Conservation (phyloP, 306 rosid genomes). For the Begonia masoniana region DNA sequence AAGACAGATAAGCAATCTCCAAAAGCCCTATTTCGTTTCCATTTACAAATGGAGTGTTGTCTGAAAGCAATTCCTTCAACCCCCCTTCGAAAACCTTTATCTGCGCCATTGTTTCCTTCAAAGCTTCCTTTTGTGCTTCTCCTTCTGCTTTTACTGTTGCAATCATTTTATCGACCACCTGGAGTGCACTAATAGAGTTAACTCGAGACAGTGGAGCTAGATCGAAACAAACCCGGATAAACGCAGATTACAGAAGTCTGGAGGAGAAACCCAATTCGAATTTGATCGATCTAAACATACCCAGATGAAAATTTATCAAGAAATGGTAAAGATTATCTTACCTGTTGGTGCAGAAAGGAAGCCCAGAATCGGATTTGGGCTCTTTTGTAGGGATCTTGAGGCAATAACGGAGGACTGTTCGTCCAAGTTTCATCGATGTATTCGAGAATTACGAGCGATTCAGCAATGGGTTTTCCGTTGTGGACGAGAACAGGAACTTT, state of each 20-base stretch:
- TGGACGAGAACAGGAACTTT: conserved; percentile 25
- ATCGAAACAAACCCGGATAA: too few species aligned
- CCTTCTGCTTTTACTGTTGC: conserved; percentile 1
- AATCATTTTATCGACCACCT: conserved; percentile 12
- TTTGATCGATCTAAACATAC: not conserved
- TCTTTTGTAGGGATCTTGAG: conserved; percentile 12
- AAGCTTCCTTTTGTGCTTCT: conserved; percentile 16
- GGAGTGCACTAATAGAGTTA: not conserved
- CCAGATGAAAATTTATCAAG: not conserved
- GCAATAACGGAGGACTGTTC: conserved; percentile 8
- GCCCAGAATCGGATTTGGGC: conserved; percentile 24
- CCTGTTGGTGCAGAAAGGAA: conserved; percentile 19
- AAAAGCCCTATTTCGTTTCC: conserved; percentile 10
- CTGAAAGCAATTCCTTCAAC: conserved; percentile 9
- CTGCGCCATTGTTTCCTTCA: conserved; percentile 6
- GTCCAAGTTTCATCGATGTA: conserved; percentile 27
- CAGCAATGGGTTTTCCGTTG: conserved; percentile 17
- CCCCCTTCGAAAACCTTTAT: conserved; percentile 14
- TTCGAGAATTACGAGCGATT: conserved; percentile 18
- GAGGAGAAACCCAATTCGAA: not conserved
- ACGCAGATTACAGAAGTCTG: not conserved
- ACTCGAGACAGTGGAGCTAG: not conserved
- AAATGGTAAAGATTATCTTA: not conserved
- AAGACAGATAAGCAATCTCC: conserved; percentile 8
- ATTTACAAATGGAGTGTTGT: conserved; percentile 3